Evolutionary conservation across 176 grass and related monocot species (phyloP).

Genomic region (Triticum dicoccoides): DNA sequence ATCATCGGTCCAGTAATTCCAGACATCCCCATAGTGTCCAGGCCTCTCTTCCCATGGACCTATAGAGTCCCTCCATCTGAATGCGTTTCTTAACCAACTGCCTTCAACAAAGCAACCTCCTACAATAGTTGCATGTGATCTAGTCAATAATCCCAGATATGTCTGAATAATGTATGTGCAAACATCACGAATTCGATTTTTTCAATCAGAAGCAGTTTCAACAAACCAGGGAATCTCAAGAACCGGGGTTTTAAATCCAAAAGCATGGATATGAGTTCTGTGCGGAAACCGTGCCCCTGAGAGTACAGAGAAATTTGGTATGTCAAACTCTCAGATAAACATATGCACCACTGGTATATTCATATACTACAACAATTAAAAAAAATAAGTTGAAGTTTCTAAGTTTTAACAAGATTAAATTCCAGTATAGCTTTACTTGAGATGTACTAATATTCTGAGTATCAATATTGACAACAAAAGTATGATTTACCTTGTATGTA

Average conservation of each 20-base stretch:
- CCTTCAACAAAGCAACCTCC: conserved; percentile 95
- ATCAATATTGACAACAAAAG: not conserved
- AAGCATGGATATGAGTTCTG: conserved; percentile 88
- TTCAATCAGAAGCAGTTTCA: not conserved
- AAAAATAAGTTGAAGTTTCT: not conserved
- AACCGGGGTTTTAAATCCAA: conserved; percentile 79
- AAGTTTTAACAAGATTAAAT: not conserved
- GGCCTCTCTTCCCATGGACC: conserved; percentile 97
- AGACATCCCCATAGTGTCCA: conserved; percentile 97
- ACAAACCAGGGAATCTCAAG: conserved; percentile 89
- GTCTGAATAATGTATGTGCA: not conserved
- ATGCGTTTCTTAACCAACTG: conserved; percentile 88
- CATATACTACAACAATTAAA: not conserved
- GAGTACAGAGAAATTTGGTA: not conserved
- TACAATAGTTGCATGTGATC: conserved; percentile 31
- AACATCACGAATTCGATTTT: not conserved
- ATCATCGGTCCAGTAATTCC: conserved; percentile 98
- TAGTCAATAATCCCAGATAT: not conserved
- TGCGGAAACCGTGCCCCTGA: conserved; percentile 84
- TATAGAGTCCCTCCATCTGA: conserved; percentile 86
- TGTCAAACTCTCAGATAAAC: not conserved
- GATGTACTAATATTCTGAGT: not conserved
- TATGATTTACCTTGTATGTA: conserved; percentile 47
- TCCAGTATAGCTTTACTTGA: not conserved
- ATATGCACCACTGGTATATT: not conserved